Evolutionary conservation across 805 yeast species (phyloP).

Genomic region (Suhomyces pyralidae): DNA sequence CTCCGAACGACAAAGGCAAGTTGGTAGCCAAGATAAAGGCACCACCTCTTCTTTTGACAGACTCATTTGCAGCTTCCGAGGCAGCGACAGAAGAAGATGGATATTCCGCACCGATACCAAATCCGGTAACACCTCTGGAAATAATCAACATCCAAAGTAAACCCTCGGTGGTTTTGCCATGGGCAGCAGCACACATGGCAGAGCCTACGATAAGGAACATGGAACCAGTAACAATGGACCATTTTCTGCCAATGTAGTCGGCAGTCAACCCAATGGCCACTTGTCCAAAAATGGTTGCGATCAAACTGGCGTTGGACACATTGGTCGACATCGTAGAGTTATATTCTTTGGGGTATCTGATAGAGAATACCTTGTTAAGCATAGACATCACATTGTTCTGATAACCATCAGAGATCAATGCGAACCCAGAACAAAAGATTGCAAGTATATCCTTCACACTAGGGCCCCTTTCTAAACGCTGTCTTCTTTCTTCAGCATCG

Average conservation of each 20-base stretch:
- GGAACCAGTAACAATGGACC: slow-evolving; percentile 67
- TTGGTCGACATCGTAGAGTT: slow-evolving; percentile 51
- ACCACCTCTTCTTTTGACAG: slow-evolving; percentile 61
- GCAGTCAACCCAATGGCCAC: slow-evolving; percentile 61
- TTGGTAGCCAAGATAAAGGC: slow-evolving; percentile 66
- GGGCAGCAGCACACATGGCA: slow-evolving; percentile 65
- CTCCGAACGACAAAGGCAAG: slow-evolving; percentile 71
- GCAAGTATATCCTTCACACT: slow-evolving; percentile 33
- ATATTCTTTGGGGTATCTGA: slow-evolving; percentile 44
- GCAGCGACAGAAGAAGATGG: slow-evolving; percentile 68
- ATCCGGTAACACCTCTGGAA: slow-evolving; percentile 72
- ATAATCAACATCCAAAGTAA: slow-evolving; percentile 77
- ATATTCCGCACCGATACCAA: slow-evolving; percentile 78
- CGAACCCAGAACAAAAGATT: slow-evolving; percentile 68
- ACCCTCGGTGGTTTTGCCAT: slow-evolving; percentile 55
- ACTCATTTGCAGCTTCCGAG: slow-evolving; percentile 71
- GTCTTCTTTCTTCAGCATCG: slow-evolving; percentile 29
- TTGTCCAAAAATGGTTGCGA: slow-evolving; percentile 72
- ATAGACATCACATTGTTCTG: slow-evolving; percentile 74
- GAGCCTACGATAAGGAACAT: slow-evolving; percentile 61
- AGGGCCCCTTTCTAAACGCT: slow-evolving; percentile 26
- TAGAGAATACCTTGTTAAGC: slow-evolving; percentile 56
- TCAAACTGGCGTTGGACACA: slow-evolving; percentile 65
- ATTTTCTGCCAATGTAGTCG: slow-evolving; percentile 66
- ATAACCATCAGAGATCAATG: slow-evolving; percentile 74